Evolutionary conservation across 208 protist species (phyloP), one percentile per base, ranked within the genome.

Genomic region (Wallacemonas sp.): DNA sequence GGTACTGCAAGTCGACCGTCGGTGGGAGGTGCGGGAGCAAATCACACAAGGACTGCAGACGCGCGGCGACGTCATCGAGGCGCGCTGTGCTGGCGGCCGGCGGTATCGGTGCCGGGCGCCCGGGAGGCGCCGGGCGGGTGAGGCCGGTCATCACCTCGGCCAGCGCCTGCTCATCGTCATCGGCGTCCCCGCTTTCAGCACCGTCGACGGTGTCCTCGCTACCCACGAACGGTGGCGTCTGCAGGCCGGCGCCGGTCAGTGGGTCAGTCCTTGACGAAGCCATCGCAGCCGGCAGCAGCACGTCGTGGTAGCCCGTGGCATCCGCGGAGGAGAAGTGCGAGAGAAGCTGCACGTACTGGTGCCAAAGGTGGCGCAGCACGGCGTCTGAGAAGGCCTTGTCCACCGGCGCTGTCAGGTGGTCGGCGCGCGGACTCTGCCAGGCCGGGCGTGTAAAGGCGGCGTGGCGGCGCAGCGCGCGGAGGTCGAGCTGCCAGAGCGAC

Each of bases 1-100:
- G 52, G 52, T 59, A 59, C 31, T 59, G 52, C 8, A 59, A 29
- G 20, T 59, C 52, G 8, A 23, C 31, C 10, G 3, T 3, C n/a
- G 26, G 38, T 14, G 36, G 12, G 4, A 29, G 29, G 52, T 59
- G 52, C 4, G 39, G 52, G 4, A 59, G 10, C 31, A 59, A 14
- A 8, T 59, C 32, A 25, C 52, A 29, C 26, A 59, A n/a, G 5
- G 52, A 12, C 52, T 59, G 52, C 31, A 59, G 32, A 18, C 32
- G 11, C 25, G 14, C 14, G 16, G 52, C 52, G 5, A 41, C 31
- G 16, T 4, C 31, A 3, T 39, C 0, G 3, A 59, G n/a, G 12
- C 14, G 26, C 11, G 31, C 20, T 7, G 23, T 3, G 7, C 22
- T 25, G 7, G 44, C 4, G n/a, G n/a, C n/a, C n/a, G n/a, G n/a